These are phyloP conservation scores for Acacia melanoxylon DNA, from an alignment of 306 rosid genomes.

Conservation along the genomic window DNA sequence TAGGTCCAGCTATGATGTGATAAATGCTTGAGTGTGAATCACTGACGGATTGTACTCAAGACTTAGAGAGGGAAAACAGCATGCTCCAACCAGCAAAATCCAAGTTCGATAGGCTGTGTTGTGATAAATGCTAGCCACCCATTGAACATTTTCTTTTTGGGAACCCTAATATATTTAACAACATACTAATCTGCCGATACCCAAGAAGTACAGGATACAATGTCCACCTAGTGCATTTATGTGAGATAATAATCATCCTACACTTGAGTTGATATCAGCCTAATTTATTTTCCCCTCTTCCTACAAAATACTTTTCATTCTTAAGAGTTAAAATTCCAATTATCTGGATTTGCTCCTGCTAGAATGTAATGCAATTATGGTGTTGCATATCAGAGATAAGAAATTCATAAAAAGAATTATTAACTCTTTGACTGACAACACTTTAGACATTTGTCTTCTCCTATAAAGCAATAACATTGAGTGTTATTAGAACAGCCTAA, in stretches of 20 bases:
- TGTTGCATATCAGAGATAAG: not conserved
- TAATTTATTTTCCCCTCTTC: not conserved
- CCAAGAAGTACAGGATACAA: not conserved
- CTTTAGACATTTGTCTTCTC: not conserved
- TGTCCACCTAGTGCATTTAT: not conserved
- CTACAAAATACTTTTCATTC: not conserved
- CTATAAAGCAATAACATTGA: not conserved
- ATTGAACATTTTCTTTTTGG: not conserved
- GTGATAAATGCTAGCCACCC: not conserved
- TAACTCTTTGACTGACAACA: not conserved
- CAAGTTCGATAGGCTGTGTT: not conserved
- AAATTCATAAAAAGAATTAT: constrained; percentile 2
- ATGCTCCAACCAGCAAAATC: not conserved
- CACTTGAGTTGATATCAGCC: not conserved
- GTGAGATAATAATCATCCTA: not conserved
- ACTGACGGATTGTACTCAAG: not conserved
- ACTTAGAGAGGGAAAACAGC: not conserved
- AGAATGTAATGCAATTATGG: constrained; percentile 5
- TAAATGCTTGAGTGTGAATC: not conserved
- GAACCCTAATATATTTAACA: not conserved
- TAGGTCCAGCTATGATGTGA: not conserved
- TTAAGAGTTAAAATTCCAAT: not conserved
- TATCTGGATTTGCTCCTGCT: not conserved
- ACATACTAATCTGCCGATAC: not conserved
- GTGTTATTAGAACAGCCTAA: not conserved